Conservation (phyloP, 495 filamentous ascomycete species). For the Patellaria atrata region DNA sequence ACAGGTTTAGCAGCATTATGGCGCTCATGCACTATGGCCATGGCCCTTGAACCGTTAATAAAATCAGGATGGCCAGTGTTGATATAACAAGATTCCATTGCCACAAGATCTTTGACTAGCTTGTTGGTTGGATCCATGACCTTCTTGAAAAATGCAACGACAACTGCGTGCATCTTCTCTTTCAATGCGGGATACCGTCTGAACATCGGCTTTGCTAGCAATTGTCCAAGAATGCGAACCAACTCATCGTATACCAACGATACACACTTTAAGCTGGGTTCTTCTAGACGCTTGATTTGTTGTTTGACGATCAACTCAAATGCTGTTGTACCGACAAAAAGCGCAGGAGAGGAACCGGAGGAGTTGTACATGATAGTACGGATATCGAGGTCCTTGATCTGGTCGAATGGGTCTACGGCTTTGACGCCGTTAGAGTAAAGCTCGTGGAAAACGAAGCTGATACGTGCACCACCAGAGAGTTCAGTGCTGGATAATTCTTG, state of each 20-base stretch:
- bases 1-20: conserved; percentile 69
- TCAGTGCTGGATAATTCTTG: conserved; percentile 88
- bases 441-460: conserved; percentile 99
- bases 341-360: conserved; percentile 87
- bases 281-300: conserved; percentile 92
- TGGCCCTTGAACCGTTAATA: conserved; percentile 75
- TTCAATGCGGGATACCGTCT: conserved; percentile 83
- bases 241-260: conserved; percentile 96
- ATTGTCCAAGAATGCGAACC: conserved; percentile 82
- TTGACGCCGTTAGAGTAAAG: conserved; percentile 96
- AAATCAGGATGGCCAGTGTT: conserved; percentile 99
- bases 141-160: conserved; percentile 94
- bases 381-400: conserved; percentile 96
- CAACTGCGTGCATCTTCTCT: conserved; percentile 93
- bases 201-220: conserved; percentile 80
- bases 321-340: conserved; percentile 94
- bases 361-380: conserved; percentile 93
- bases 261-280: conserved; percentile 92
- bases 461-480: conserved; percentile 91
- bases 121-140: conserved; percentile 96
- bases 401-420: conserved; percentile 93
- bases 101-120: conserved; percentile 80
- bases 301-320: conserved; percentile 98
- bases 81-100: conserved; percentile 94
- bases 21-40: conserved; percentile 93